Base-by-base conservation (phyloP, 306 rosid species). In the Ammopiptanthus mongolicus region DNA sequence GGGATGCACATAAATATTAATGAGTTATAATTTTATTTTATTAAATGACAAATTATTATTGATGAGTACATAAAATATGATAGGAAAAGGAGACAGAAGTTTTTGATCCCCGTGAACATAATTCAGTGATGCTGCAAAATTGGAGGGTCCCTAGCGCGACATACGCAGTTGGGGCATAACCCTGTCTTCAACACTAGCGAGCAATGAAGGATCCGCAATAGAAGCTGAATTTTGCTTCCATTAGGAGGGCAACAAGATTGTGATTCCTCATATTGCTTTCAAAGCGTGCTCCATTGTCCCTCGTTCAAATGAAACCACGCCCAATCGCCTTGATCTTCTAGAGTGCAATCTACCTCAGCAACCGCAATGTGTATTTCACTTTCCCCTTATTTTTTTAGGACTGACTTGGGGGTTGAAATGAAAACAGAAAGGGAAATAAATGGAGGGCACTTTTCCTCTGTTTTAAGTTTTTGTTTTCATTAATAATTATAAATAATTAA, bases 221-320 rank as follows among this genome's bases (percentile, higher is more conserved):
- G 39, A 67, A 76, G 57, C 8, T 65, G 8, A 36, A 15, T 66
- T 22, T 73, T 41, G 5, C 37, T 78, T 78, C 74, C 64, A 66
- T 66, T 61, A 68, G 22, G 34, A 17, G 77, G 19, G 74, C 64
- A 78, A 78, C 76, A 78, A 52, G 34, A 52, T 3, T 51, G 17
- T 12, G 63, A 15, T 69, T 55, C 52, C 39, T 22, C 59, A 23
- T 19, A 70, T n/a, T n/a, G n/a, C n/a, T n/a, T n/a, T 62, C 74
- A 22, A 71, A 44, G 25, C 19, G 50, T 36, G 53, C 51, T 76
- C 65, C 47, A 48, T n/a, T 69, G 64, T 59, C 71, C 39, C 51
- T 50, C 59, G 5, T 47, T 63, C 68, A 64, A 71, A 79, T 71
- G 15, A 79, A 62, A 64, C 51, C 42, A 71, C 39, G 31, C 31